Percentiles rank a stretch among this genome's conserved stretches.
Conservation (phyloP, 495 filamentous ascomycete genomes). For the Endocarpon pusillum region DNA sequence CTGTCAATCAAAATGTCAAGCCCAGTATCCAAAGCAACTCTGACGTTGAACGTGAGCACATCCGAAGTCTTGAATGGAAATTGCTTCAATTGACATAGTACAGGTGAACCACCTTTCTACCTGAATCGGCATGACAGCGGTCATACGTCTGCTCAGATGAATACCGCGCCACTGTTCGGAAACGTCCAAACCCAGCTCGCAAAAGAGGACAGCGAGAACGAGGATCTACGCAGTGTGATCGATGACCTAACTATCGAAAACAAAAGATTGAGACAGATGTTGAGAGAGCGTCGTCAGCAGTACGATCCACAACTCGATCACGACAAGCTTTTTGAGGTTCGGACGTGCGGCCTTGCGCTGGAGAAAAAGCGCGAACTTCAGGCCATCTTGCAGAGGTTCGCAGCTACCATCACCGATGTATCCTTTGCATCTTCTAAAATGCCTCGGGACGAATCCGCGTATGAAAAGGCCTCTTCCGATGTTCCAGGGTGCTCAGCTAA, state of each 20-base stretch:
- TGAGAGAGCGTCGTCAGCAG: slow-evolving; percentile 48
- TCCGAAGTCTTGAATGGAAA: neutral
- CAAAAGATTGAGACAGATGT: slow-evolving; percentile 47
- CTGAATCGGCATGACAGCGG: slow-evolving; percentile 18
- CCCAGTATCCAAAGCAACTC: neutral
- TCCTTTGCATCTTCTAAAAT: slow-evolving; percentile 50
- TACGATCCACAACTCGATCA: slow-evolving; percentile 38
- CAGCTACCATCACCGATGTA: slow-evolving; percentile 34
- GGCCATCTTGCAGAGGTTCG: slow-evolving; percentile 48
- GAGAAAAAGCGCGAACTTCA: slow-evolving; percentile 59
- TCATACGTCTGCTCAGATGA: slow-evolving; percentile 7
- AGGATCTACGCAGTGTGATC: slow-evolving; percentile 48
- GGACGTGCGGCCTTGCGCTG: slow-evolving; percentile 46
- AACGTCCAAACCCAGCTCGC: slow-evolving; percentile 9
- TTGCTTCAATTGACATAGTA: neutral
- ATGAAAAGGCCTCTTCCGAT: neutral
- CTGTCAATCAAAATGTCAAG: slow-evolving; percentile 13
- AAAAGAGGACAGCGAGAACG: slow-evolving; percentile 33
- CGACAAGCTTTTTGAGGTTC: slow-evolving; percentile 63
- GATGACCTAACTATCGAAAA: slow-evolving; percentile 59
- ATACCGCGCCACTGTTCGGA: slow-evolving; percentile 5
- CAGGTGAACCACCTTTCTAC: slow-evolving; percentile 39
- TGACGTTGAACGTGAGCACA: neutral
- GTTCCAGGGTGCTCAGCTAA: slow-evolving; percentile 20
- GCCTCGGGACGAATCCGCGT: neutral